A percentile compares a stretch with the other conserved stretches of the same genome.
These are phyloP conservation scores for Cladophialophora chaetospira DNA, from an alignment of 2,329 filamentous ascomycete species.

Conservation along the genomic window DNA sequence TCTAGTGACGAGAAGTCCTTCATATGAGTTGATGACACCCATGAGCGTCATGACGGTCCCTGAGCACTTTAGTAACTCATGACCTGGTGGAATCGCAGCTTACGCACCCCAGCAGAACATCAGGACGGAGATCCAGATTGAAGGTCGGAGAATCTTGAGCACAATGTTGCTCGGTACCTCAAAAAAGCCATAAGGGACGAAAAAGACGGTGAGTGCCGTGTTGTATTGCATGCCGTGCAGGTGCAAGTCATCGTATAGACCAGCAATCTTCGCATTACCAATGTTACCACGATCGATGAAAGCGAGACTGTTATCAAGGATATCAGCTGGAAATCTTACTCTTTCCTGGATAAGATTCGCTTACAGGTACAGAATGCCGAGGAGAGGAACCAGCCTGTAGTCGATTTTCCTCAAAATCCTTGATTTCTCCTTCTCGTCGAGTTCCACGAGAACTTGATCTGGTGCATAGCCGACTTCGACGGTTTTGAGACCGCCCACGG, in stretches of 20 bases:
- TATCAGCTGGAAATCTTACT: not conserved
- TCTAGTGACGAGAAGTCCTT: constrained; percentile 47
- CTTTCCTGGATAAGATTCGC: constrained; percentile 39
- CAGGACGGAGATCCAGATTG: constrained; percentile 27
- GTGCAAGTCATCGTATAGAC: constrained; percentile 46
- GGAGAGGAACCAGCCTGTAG: constrained; percentile 44
- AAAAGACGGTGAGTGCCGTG: constrained; percentile 33
- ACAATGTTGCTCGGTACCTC: constrained; percentile 55
- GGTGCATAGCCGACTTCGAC: constrained; percentile 15
- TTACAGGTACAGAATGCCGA: constrained; percentile 49
- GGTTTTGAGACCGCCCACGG: constrained; percentile 15
- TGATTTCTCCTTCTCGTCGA: constrained; percentile 21
- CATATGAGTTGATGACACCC: constrained; percentile 44
- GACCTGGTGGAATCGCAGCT: too few relatives aligned
- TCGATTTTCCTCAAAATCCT: constrained; percentile 48
- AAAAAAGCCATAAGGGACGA: constrained; percentile 31
- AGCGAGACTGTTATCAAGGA: constrained; percentile 12
- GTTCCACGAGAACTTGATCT: constrained; percentile 14
- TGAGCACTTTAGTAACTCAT: not conserved
- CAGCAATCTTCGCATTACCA: constrained; percentile 50
- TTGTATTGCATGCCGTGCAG: constrained; percentile 47
- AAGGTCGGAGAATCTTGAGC: constrained; percentile 39
- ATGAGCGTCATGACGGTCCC: constrained; percentile 52
- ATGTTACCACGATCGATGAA: constrained; percentile 48
- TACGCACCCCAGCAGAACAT: constrained; percentile 33